Percentiles rank a stretch among this genome's conserved stretches.
Evolutionary conservation across 2,329 filamentous ascomycete genomes (phyloP).

Genomic region (Myriosclerotinia scirpicola): DNA sequence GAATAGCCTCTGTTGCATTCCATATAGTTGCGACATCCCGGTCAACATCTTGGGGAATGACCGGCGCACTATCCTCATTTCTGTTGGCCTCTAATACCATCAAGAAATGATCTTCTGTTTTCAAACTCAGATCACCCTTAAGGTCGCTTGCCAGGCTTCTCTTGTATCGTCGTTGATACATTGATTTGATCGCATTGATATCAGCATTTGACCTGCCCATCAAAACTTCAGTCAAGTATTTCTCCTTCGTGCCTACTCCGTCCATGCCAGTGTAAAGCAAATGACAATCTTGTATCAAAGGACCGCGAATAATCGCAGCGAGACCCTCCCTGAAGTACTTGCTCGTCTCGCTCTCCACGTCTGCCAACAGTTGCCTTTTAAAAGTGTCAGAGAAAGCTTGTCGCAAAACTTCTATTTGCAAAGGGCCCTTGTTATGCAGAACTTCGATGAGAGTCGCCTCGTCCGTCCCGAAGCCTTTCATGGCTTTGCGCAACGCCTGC

Average conservation of each 20-base stretch:
- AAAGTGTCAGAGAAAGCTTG: constrained; percentile 64
- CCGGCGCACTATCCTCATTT: constrained; percentile 73
- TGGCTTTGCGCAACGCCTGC: constrained; percentile 71
- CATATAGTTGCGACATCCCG: constrained; percentile 74
- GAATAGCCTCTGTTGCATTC: constrained; percentile 69
- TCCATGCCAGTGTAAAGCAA: constrained; percentile 70
- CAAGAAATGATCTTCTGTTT: constrained; percentile 82
- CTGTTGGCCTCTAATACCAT: constrained; percentile 75
- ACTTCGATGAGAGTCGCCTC: constrained; percentile 73
- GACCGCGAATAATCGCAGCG: constrained; percentile 73
- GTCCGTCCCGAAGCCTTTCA: constrained; percentile 93
- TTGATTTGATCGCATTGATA: constrained; percentile 77
- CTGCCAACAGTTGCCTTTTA: constrained; percentile 68
- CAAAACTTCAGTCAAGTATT: constrained; percentile 80
- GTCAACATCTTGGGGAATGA: constrained; percentile 72
- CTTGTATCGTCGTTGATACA: constrained; percentile 68
- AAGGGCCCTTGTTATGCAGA: constrained; percentile 71
- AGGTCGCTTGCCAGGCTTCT: constrained; percentile 70
- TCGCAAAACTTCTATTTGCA: constrained; percentile 71
- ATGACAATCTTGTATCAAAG: constrained; percentile 73
- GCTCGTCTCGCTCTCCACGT: constrained; percentile 75
- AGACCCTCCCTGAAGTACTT: constrained; percentile 74
- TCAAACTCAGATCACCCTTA: constrained; percentile 76
- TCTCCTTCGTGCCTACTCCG: constrained; percentile 83
- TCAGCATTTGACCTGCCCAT: constrained; percentile 84